phyloP scores from a whole-genome alignment of 306 rosid species.

The Cicer arietinum region DNA sequence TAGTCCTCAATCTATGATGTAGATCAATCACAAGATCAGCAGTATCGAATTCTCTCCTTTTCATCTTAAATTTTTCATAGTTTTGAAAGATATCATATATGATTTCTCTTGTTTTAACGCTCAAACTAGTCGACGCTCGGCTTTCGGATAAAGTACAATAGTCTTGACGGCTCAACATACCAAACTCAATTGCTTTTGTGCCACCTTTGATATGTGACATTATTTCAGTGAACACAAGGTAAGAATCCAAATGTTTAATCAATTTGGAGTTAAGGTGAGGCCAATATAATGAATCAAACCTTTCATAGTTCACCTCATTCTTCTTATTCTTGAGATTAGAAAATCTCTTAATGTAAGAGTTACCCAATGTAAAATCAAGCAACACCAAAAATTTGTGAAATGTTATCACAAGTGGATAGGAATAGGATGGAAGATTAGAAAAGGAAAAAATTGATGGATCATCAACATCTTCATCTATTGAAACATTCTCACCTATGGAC shows the following conservation, averaged over 20 bases:
- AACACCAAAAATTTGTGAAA: conserved; percentile 71
- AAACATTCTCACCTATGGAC: conserved; percentile 10
- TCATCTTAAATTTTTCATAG: conserved; percentile 70
- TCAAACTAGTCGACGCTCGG: conserved; percentile 52
- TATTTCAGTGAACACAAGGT: conserved; percentile 66
- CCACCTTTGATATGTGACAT: conserved; percentile 81
- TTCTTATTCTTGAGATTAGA: conserved; percentile 30
- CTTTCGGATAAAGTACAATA: conserved; percentile 51
- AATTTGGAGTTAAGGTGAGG: conserved; percentile 57
- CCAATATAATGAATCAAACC: conserved; percentile 69
- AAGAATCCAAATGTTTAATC: conserved; percentile 58
- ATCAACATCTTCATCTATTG: conserved; percentile 43
- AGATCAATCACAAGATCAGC: conserved; percentile 73
- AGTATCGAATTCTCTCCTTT: conserved; percentile 64
- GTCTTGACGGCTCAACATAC: conserved; percentile 51
- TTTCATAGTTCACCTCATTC: conserved; percentile 69
- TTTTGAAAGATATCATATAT: conserved; percentile 58
- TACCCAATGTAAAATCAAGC: conserved; percentile 68
- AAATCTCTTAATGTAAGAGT: conserved; percentile 63
- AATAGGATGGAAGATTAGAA: conserved; percentile 43
- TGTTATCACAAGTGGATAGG: conserved; percentile 71
- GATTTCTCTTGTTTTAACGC: conserved; percentile 43
- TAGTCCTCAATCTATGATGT: conserved; percentile 51
- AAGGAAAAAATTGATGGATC: conserved; percentile 56
- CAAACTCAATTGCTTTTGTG: conserved; percentile 43